Base-by-base conservation (phyloP, 768 basidiomycete genomes). In the Coprinellus aureogranulatus region DNA sequence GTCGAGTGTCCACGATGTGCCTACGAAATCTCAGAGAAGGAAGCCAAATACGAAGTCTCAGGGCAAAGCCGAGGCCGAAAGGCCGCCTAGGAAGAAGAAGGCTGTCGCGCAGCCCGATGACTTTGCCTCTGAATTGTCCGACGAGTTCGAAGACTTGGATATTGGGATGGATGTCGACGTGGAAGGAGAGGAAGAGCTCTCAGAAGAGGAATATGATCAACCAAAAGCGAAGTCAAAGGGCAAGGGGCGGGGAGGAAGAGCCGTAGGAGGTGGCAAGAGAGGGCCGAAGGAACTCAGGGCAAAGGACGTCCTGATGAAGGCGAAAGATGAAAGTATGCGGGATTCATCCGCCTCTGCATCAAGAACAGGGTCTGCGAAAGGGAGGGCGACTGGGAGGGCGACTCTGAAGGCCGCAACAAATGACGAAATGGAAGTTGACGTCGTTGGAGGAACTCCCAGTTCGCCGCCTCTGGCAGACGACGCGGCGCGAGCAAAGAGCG, bases 51-150 rank as follows among this genome's bases (percentile, higher is more conserved):
- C 23, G 2, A 49, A 49, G 47, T 11, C 22, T 1, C 26, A 28
- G 28, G 49, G 49, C 12, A 51, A 51, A 37, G 31, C 49, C 18
- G 88, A 91, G 54, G 85, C 86, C 40, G 81, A 81, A 41, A 78
- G 45, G 27, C 44, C 55, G 28, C 59, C 60, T n/a, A 42, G 45
- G 6, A 58, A 50, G 55, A 69, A 66, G 51, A 64, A 64, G 45
- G 50, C 60, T 5, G 41, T n/a, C 18, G 8, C 41, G 14, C 10
- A n/a, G 18, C 20, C 49, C 5, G 49, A 51, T 34, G 49, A 51
- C 49, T 51, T 31, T 51, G 34, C 34, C 6, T 34, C 34, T 34
- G 34, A 34, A 14, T 6, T 34, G 34, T 34, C 34, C 8, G 64
- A 65, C 3, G 65, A 67, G n/a, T 53, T 59, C 23, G 64, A 67